These are phyloP conservation scores for Eimeria praecox DNA, from an alignment of 169 alveolate genomes.

Conservation along the genomic window DNA sequence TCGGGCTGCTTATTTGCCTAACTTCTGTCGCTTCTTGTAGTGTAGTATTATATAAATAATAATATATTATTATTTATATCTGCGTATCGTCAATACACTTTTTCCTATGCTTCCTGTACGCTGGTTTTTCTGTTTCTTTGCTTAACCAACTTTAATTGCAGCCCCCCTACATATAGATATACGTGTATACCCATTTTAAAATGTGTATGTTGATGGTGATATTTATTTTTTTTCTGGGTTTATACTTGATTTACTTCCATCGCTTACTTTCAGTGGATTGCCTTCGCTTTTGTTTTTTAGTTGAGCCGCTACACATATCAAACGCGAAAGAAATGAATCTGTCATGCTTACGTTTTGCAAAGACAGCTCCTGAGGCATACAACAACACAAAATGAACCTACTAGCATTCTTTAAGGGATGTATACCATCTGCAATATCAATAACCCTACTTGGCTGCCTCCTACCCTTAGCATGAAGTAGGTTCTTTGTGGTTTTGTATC, in stretches of 20 bases:
- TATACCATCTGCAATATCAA: not conserved
- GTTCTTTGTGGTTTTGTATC: no score
- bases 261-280: not conserved
- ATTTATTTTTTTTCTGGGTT: not conserved
- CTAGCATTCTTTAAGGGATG: not conserved
- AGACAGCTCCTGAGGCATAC: constrained; percentile 28
- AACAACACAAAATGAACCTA: not conserved
- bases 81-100: no score
- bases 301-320: constrained; percentile 25
- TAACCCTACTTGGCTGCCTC: not conserved
- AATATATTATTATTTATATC: no score
- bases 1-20: no score
- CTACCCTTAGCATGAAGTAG: not conserved
- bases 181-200: not conserved
- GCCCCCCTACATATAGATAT: not conserved
- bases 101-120: no score
- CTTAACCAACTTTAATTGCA: no score
- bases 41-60: no score
- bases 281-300: not conserved
- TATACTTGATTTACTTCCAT: not conserved
- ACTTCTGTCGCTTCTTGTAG: no score
- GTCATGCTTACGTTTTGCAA: constrained; percentile 41
- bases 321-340: constrained; percentile 17
- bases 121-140: no score
- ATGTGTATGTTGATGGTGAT: not conserved